Conservation (phyloP, 1,284 basidiomycete species). For the Ganoderma lucidum region DNA sequence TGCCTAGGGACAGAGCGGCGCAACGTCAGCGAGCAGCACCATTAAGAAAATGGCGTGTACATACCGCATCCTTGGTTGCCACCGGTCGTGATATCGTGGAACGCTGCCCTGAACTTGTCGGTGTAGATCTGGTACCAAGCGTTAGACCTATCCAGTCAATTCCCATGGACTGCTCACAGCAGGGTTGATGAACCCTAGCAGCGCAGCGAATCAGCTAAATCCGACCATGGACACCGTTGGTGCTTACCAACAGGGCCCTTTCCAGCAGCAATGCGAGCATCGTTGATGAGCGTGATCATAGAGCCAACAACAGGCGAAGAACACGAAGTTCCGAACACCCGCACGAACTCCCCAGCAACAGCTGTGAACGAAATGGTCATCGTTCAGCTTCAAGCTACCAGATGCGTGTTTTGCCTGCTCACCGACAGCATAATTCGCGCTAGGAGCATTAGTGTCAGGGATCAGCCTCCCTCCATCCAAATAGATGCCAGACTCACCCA, state of each 20-base stretch:
- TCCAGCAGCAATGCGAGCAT: constrained; percentile 46
- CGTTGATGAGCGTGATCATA: constrained; percentile 54
- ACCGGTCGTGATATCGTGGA: constrained; percentile 58
- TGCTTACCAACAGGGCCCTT: constrained; percentile 45
- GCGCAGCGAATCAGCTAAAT: background rate
- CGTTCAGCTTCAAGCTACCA: background rate
- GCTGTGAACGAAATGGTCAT: constrained; percentile 6
- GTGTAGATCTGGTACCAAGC: constrained; percentile 47
- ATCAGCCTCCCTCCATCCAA: background rate
- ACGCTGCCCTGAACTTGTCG: constrained; percentile 45
- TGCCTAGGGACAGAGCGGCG: constrained; percentile 15
- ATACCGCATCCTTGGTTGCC: constrained; percentile 54
- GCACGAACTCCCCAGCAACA: constrained; percentile 39
- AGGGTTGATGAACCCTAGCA: constrained; percentile 44
- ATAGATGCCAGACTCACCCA: constrained; percentile 38
- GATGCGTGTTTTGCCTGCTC: constrained; percentile 28
- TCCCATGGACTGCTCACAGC: constrained; percentile 38
- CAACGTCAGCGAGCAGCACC: background rate
- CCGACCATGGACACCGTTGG: background rate
- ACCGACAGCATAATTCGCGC: constrained; percentile 54
- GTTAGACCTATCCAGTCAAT: background rate
- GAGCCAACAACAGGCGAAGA: constrained; percentile 49
- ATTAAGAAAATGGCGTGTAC: constrained; percentile 10
- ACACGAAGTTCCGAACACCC: constrained; percentile 45
- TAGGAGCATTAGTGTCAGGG: constrained; percentile 32